Base-by-base conservation (phyloP, 1,284 basidiomycete genomes). In the Ceraceosorus guamensis region DNA sequence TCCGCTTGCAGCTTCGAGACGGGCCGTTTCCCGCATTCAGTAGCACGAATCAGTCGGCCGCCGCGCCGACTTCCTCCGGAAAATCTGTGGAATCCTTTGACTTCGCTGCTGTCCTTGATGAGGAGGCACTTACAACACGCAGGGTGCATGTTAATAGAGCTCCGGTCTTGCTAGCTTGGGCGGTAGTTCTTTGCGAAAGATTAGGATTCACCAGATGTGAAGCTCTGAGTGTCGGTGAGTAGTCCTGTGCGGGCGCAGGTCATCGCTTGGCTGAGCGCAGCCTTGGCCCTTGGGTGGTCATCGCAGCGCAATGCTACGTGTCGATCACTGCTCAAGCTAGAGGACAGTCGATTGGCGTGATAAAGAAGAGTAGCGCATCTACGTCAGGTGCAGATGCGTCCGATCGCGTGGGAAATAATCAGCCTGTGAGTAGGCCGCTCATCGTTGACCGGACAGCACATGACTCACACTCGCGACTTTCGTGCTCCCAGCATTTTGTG, bases 91-190 rank as follows among this genome's bases (percentile, higher is more conserved):
- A 43, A 30, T 18, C 16, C n/a, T 49, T 37, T 50, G 45, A 50
- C 7, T 72, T 75, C 60, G 60, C 70, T 43, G 58, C 63, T 47
- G 57, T 73, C 6, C 54, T 72, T 6, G 63, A 67, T 24, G 59
- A 57, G 14, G 34, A 55, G 0, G 46, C 50, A 13, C 57, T 76
- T 2, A 53, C 48, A 0, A 67, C 68, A 45, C 87, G 85, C 67
- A 82, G 77, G 8, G 81, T 84, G 31, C 81, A 90, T 7, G 82
- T 89, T 52, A 97, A 97, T 77, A 85, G 92, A 18, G 91, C 92
- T 0, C 92, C 93, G 0, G 81, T 96, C 53, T 89, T 96, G 88
- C 90, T 87, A 49, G 89, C 87, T 1, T 97, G 92, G 92, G 84
- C 89, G 0, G 87, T 83, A 55, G 78, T 90, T 39, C 86, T 96